Evolutionary conservation across 768 basidiomycete species (phyloP), one percentile per base, ranked within the genome.

Genomic region (Calocybe indica): DNA sequence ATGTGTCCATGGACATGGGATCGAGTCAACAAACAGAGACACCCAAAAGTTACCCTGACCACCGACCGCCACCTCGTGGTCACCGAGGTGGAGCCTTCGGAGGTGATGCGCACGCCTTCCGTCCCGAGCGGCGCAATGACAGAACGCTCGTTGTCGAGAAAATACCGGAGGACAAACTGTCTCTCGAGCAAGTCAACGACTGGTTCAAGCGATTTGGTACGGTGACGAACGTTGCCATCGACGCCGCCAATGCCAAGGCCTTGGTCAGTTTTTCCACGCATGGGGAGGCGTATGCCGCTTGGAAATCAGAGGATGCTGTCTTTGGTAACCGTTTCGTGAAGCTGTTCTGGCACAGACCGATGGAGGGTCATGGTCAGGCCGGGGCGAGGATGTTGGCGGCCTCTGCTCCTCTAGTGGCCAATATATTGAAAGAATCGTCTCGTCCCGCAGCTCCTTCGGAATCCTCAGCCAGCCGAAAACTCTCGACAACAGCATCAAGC

Each of bases 241-340:
- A 97, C 61, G 68, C 69, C n/a, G 61, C 66, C 13, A 79, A 72
- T 39, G 76, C 80, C 39, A 91, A 93, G 61, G 92, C 92, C 0
- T 68, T 97, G 42, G 87, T 97, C 52, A 92, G 87, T 54, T 97
- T 96, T 65, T 74, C 80, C 32, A 79, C 74, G 7, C 91, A 93
- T 60, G 79, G 78, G 14, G 88, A 93, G 57, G 94, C 94, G 0
- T 81, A 86, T 58, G 78, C 80, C 9, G 94, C 94, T 1, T 92
- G 93, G 88, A 90, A 89, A 63, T 82, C 83, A 22, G 89, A 94
- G 64, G 92, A 95, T 52, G 92, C 93, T n/a, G 86, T 96, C 10
- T 96, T 96, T 58, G 82, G 82, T 8, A 94, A 93, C 56, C 81
- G 94, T 43, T 96, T 96, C 62, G 93, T 96, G 54, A 95, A 94